phyloP scores from a whole-genome alignment of 257 asterid genomes.

The Solanum ahanhuiri region DNA sequence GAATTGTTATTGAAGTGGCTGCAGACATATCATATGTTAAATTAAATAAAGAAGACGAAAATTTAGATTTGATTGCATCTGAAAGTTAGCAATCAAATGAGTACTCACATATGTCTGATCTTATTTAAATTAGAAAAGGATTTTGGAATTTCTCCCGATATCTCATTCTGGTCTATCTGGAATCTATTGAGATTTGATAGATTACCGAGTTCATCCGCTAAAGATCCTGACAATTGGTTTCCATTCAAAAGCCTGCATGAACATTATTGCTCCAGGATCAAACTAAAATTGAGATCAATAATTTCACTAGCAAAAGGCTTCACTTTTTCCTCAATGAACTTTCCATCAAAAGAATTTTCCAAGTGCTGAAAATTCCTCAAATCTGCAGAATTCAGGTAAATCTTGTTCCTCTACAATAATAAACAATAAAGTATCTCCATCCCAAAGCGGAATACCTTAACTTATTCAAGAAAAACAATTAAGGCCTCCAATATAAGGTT shows the following conservation, averaged over 20 bases:
- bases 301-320: neutral
- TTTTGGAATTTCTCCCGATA: conserved; percentile 34
- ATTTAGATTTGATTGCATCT: neutral
- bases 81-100: neutral
- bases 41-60: neutral
- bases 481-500: neutral
- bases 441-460: neutral
- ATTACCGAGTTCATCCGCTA: conserved; percentile 33
- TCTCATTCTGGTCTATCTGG: conserved; percentile 33
- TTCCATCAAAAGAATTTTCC: neutral
- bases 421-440: neutral
- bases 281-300: neutral
- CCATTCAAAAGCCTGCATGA: conserved; percentile 36
- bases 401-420: neutral
- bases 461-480: neutral
- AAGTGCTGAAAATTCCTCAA: neutral
- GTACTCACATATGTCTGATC: conserved; percentile 29
- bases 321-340: neutral
- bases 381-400: neutral
- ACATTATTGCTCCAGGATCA: neutral
- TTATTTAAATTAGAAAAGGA: conserved; percentile 21
- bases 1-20: conserved; percentile 47
- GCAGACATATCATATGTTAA: conserved; percentile 5
- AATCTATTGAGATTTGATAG: conserved; percentile 27
- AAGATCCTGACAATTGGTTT: conserved; percentile 30